Evolutionary conservation across 192 early-diverging fungal genomes (phyloP).

Genomic region (Globomyces pollinis-pini): DNA sequence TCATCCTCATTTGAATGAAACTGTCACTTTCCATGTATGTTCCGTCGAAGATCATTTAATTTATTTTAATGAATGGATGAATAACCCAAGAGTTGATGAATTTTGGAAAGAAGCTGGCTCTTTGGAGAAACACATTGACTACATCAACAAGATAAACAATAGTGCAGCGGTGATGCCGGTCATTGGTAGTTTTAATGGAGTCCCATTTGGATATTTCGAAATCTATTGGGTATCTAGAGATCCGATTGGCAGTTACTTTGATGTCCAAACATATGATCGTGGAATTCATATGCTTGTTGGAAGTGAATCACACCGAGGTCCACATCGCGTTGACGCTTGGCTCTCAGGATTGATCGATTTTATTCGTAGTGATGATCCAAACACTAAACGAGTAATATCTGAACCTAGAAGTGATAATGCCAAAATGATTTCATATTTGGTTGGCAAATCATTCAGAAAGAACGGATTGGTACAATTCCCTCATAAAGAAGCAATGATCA

Average conservation of each 20-base stretch:
- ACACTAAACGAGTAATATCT: slow-evolving; percentile 5
- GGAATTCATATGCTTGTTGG: slow-evolving; percentile 7
- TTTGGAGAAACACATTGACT: too few species aligned
- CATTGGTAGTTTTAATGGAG: too few species aligned
- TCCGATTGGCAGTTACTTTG: slow-evolving; percentile 5
- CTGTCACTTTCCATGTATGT: too few species aligned
- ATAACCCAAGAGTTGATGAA: too few species aligned
- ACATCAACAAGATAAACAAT: too few species aligned
- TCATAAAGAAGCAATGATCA: too few species aligned
- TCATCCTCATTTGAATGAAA: slow-evolving; percentile 1
- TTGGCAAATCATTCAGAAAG: too few species aligned
- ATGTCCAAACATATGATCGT: not conserved
- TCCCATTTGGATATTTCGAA: slow-evolving; percentile 26
- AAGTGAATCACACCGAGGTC: slow-evolving; percentile 10
- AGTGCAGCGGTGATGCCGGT: too few species aligned
- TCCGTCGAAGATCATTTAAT: too few species aligned
- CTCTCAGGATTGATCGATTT: not conserved
- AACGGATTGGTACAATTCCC: too few species aligned
- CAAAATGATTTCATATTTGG: slow-evolving; percentile 9
- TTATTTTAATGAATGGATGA: too few species aligned
- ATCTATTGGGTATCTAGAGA: slow-evolving; percentile 18
- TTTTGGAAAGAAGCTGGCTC: too few species aligned
- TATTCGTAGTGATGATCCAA: slow-evolving; percentile 4
- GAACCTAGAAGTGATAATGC: slow-evolving; percentile 19
- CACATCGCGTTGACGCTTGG: slow-evolving; percentile 14